Percentiles rank a stretch among this genome's conserved stretches.
Evolutionary conservation across 2,329 filamentous ascomycete species (phyloP).

Genomic region (Scytalidium sp.): DNA sequence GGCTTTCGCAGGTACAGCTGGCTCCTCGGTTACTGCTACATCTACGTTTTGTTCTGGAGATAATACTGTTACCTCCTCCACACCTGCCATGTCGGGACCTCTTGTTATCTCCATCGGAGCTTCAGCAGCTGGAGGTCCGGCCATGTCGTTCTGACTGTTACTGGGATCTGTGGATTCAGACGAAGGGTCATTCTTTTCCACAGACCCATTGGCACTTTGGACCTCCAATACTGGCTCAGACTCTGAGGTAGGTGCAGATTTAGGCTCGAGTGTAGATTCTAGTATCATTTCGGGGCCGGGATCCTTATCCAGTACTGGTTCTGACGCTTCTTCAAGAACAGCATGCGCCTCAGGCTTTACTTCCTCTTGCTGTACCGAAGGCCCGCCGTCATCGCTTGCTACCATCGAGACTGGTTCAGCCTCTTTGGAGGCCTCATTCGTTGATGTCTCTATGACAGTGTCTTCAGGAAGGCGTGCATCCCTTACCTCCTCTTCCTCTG

Average conservation of each 20-base stretch:
- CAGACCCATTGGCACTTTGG: not conserved
- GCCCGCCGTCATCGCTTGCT: not conserved
- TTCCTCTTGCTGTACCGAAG: not conserved
- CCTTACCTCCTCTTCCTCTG: too few relatives aligned
- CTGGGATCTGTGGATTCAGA: not conserved
- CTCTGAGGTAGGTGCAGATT: constrained; percentile 1
- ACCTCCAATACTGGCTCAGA: not conserved
- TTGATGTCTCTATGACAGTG: not conserved
- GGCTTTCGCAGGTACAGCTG: not conserved
- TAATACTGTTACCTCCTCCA: not conserved
- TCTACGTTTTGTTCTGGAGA: not conserved
- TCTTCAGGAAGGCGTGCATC: not conserved
- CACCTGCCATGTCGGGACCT: not conserved
- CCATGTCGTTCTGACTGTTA: not conserved
- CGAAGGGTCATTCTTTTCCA: not conserved
- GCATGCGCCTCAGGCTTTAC: not conserved
- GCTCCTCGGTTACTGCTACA: not conserved
- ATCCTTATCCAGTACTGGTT: not conserved
- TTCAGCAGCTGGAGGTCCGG: not conserved
- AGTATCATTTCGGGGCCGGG: constrained; percentile 6
- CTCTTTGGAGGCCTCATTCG: not conserved
- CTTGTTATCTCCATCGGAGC: not conserved
- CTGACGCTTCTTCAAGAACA: not conserved
- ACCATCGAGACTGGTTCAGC: not conserved
- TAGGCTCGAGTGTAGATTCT: constrained; percentile 4